These are phyloP conservation scores for Cryomyces minteri DNA, from an alignment of 495 filamentous ascomycete species.

Conservation along the genomic window DNA sequence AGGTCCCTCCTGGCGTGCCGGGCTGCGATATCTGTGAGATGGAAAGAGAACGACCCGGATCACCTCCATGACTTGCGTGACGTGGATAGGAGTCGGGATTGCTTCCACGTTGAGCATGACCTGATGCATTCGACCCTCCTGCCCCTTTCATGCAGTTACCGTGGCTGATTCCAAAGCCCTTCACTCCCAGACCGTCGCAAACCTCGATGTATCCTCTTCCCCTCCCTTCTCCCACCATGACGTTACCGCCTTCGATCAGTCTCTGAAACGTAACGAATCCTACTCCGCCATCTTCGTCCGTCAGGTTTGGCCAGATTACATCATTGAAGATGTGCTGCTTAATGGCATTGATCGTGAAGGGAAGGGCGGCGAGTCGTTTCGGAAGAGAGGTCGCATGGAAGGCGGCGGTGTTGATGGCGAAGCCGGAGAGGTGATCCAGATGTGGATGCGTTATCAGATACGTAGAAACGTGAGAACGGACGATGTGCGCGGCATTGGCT, in stretches of 20 bases:
- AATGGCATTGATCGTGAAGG: slow-evolving; percentile 69
- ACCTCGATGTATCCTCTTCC: slow-evolving; percentile 68
- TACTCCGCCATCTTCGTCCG: slow-evolving; percentile 86
- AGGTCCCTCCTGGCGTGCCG: slow-evolving; percentile 7
- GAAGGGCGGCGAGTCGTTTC: slow-evolving; percentile 70
- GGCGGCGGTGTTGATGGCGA: slow-evolving; percentile 81
- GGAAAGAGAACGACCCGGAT: slow-evolving; percentile 5
- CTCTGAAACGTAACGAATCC: slow-evolving; percentile 84
- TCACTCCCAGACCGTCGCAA: slow-evolving; percentile 61
- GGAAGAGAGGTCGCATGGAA: slow-evolving; percentile 52
- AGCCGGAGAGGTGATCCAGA: slow-evolving; percentile 78
- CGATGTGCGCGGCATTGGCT: slow-evolving; percentile 65
- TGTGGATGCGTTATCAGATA: slow-evolving; percentile 90
- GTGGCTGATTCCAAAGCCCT: slow-evolving; percentile 66
- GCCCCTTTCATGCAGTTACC: slow-evolving; percentile 67
- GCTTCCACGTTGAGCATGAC: slow-evolving; percentile 17
- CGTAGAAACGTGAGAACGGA: slow-evolving; percentile 60
- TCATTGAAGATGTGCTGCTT: slow-evolving; percentile 95
- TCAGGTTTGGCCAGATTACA: slow-evolving; percentile 92
- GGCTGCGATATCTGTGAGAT: slow-evolving; percentile 11
- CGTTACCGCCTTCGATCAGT: slow-evolving; percentile 70
- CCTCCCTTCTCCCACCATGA: slow-evolving; percentile 56
- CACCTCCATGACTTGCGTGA: background rate
- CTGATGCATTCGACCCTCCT: background rate
- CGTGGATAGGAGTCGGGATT: background rate